These are phyloP conservation scores for Aureoboletus auriporus DNA, from an alignment of 768 basidiomycete genomes.

Conservation along the genomic window DNA sequence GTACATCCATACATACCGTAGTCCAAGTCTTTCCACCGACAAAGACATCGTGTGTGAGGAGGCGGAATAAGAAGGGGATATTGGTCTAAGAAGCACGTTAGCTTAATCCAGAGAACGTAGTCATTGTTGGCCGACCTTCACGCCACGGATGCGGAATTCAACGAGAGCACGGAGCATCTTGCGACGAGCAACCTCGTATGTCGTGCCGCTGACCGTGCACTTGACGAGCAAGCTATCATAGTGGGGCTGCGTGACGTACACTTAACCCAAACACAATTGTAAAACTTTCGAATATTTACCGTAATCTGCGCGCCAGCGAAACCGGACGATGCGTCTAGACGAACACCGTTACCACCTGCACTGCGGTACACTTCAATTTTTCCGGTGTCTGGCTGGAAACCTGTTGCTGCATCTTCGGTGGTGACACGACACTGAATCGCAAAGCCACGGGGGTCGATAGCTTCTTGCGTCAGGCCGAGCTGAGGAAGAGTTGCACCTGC, in stretches of 20 bases:
- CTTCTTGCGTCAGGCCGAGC: slow-evolving; percentile 93
- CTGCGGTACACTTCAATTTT: slow-evolving; percentile 99
- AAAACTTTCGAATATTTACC: slow-evolving; percentile 39
- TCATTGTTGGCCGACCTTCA: slow-evolving; percentile 57
- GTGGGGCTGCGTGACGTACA: slow-evolving; percentile 61
- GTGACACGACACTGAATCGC: slow-evolving; percentile 99
- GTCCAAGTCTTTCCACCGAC: slow-evolving; percentile 98
- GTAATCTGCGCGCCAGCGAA: slow-evolving; percentile 99
- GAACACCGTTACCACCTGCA: slow-evolving; percentile 97
- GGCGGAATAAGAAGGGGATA: slow-evolving; percentile 98
- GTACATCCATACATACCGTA: slow-evolving; percentile 49
- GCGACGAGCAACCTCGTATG: slow-evolving; percentile 95
- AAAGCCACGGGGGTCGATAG: slow-evolving; percentile 92
- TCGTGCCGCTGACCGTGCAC: slow-evolving; percentile 92
- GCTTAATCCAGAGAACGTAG: neutral
- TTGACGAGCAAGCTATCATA: slow-evolving; percentile 98
- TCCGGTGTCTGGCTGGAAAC: slow-evolving; percentile 97
- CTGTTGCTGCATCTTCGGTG: slow-evolving; percentile 89
- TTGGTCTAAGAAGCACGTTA: slow-evolving; percentile 63
- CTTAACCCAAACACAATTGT: slow-evolving; percentile 3
- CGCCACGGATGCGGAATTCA: slow-evolving; percentile 98
- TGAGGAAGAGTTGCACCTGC: slow-evolving; percentile 94
- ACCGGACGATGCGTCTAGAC: slow-evolving; percentile 93
- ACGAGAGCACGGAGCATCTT: slow-evolving; percentile 99
- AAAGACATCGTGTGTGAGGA: slow-evolving; percentile 95